Evolutionary conservation across 1,139 yeast genomes (phyloP), one percentile per base, ranked within the genome.

Genomic region (Zhuliangozyma parablackwelliae): DNA sequence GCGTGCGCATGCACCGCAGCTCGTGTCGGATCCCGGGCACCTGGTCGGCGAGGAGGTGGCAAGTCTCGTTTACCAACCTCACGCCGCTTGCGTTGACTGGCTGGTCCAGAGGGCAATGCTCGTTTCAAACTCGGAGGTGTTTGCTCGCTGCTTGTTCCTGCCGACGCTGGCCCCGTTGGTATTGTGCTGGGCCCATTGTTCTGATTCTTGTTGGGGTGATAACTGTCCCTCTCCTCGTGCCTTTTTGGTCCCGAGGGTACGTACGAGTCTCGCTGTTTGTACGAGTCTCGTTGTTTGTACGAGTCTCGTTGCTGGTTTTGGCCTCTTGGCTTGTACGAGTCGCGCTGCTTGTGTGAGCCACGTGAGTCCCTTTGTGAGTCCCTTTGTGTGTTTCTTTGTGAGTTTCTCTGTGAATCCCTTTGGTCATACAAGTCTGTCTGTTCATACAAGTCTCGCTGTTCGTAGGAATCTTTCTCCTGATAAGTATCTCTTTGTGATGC

Each of bases 241-340:
- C 51, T 54, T 36, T 59, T 48, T n/a, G 53, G 49, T 5, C 61
- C 63, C 5, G 41, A 21, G 12, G 47, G 46, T n/a, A 32, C 31
- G 27, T 43, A 23, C 24, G 24, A 23, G 24, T 23, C 9, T 23
- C 24, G 24, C 24, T 3, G 24, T 9, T 23, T 7, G 24, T 23
- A 9, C 10, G 38, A 28, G 29, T 38, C 35, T 7, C 34, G 31
- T 10, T 32, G 35, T 12, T 35, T 33, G 13, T 32, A 25, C 11
- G 12, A 20, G 24, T 23, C 24, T 7, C 24, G 24, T 23, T 7
- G 24, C 10, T 23, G 24, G 24, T 23, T 3, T 16, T 16, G 16
- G 16, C 16, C 16, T 16, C 16, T 16, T 16, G 16, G 16, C 16
- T 16, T 16, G 16, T 16, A 16, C 16, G 16, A 16, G 16, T 16